Conservation (phyloP, 352 stramenopile species). For the Pythium biforme region DNA sequence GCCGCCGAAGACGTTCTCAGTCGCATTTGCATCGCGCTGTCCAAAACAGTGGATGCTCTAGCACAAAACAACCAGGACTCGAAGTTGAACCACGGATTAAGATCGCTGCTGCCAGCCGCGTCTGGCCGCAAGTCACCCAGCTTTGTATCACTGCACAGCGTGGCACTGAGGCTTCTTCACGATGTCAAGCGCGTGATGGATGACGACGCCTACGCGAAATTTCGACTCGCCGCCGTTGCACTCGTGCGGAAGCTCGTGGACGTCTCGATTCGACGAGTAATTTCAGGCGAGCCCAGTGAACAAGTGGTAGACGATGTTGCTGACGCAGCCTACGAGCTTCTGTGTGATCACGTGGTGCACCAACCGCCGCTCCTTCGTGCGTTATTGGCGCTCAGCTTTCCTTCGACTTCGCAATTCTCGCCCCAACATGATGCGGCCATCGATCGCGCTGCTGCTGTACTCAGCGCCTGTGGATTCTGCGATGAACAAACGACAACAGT, state of each 20-base stretch:
- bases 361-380: constrained; percentile 52
- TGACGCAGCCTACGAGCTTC: constrained; percentile 35
- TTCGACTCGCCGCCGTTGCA: constrained; percentile 36
- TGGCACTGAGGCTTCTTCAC: constrained; percentile 3
- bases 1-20: constrained; percentile 14
- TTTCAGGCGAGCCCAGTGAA: background rate
- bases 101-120: background rate
- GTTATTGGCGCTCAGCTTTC: constrained; percentile 32
- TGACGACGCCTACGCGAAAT: constrained; percentile 28
- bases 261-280: background rate
- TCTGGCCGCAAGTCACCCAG: background rate
- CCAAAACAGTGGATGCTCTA: background rate
- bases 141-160: background rate
- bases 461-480: constrained; percentile 42
- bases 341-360: constrained; percentile 72
- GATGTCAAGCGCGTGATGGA: constrained; percentile 17
- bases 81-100: background rate
- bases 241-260: constrained; percentile 47
- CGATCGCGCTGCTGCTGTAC: constrained; percentile 18
- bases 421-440: constrained; percentile 14
- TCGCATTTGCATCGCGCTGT: constrained; percentile 13
- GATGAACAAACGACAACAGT: background rate
- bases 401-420: constrained; percentile 23
- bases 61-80: background rate
- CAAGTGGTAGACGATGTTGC: constrained; percentile 16